These are phyloP conservation scores for Elsinoe necatrix DNA, from an alignment of 2,329 filamentous ascomycete genomes.

Conservation along the genomic window DNA sequence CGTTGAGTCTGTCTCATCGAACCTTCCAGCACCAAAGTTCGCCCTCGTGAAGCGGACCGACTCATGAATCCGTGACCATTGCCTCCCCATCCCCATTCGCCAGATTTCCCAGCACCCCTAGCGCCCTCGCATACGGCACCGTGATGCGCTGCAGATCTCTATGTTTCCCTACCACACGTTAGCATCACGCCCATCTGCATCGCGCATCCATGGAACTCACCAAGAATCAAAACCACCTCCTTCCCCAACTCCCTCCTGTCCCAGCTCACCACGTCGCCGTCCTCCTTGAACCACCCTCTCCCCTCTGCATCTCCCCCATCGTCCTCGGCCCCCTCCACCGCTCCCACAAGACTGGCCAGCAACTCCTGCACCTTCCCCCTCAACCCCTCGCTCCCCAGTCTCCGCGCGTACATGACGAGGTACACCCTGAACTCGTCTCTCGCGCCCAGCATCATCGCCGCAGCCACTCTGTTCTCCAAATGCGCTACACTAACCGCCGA, in stretches of 20 bases:
- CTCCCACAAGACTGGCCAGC: conserved; percentile 70
- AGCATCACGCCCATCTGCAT: conserved; percentile 24
- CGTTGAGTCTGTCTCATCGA: neutral
- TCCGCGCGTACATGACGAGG: conserved; percentile 96
- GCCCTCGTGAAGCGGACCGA: too few species aligned
- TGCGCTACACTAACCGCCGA: conserved; percentile 87
- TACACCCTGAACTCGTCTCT: conserved; percentile 91
- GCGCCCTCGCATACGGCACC: conserved; percentile 84
- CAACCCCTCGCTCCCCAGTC: conserved; percentile 81
- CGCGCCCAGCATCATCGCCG: conserved; percentile 72
- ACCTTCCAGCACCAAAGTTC: too few species aligned
- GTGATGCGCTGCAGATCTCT: conserved; percentile 87
- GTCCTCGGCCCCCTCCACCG: conserved; percentile 52
- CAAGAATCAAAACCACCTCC: conserved; percentile 85
- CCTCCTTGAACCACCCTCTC: conserved; percentile 56
- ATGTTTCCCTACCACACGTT: conserved; percentile 65
- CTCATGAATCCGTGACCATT: conserved; percentile 15
- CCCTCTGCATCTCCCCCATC: conserved; percentile 36
- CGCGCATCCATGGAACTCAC: conserved; percentile 46
- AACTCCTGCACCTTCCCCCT: conserved; percentile 88
- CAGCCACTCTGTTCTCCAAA: conserved; percentile 88
- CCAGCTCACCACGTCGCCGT: conserved; percentile 80
- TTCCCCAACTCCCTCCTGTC: conserved; percentile 77
- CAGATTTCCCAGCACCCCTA: conserved; percentile 48
- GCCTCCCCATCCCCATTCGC: conserved; percentile 4